phyloP scores from a whole-genome alignment of 306 rosid genomes.

The Benincasa hispida region DNA sequence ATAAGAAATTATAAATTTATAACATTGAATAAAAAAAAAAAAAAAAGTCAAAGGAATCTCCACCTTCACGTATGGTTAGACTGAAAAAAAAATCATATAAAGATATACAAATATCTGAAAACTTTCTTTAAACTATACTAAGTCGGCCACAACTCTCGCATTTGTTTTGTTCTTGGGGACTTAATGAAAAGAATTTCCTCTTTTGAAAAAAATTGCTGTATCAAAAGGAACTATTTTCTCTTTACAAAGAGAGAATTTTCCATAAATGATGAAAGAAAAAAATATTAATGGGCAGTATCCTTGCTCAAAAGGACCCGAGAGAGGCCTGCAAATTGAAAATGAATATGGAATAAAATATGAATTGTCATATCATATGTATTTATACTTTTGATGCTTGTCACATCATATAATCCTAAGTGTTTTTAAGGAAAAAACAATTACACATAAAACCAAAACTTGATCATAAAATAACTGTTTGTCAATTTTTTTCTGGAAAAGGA shows the following conservation, averaged over 20 bases:
- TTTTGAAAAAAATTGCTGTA: neutral
- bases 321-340: neutral
- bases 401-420: neutral
- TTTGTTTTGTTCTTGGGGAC: neutral
- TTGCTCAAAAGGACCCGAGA: neutral
- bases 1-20: too few relatives aligned
- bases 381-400: conserved; percentile 1
- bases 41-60: too few relatives aligned
- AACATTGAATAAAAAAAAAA: too few relatives aligned
- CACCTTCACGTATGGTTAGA: too few relatives aligned
- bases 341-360: neutral
- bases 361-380: neutral
- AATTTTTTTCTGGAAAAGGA: neutral
- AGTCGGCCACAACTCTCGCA: too few relatives aligned
- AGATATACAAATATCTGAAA: too few relatives aligned
- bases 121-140: too few relatives aligned
- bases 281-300: neutral
- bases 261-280: neutral
- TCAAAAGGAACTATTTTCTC: neutral
- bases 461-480: neutral
- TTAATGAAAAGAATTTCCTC: neutral
- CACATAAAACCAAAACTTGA: neutral
- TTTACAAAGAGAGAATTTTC: neutral
- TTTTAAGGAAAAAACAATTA: neutral
- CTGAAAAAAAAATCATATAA: too few relatives aligned